Conservation (phyloP, 768 basidiomycete species). For the Russula emetica region DNA sequence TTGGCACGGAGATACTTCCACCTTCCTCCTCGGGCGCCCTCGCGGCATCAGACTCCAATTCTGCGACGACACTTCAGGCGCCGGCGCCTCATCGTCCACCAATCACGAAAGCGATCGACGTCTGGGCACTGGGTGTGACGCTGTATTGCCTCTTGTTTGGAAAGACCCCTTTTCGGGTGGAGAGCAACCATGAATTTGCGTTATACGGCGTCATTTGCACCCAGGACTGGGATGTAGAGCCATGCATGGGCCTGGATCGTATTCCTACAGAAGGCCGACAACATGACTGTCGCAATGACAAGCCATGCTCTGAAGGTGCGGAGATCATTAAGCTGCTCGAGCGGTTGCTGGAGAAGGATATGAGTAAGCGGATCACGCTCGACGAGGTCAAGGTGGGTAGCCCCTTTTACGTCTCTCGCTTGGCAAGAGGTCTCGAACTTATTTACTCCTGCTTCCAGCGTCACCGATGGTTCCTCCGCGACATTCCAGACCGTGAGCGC, state of each 20-base stretch:
- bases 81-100: slow-evolving; percentile 40
- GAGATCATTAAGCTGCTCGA: slow-evolving; percentile 69
- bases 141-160: slow-evolving; percentile 93
- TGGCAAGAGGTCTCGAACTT: slow-evolving; percentile 6
- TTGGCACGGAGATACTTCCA: slow-evolving; percentile 30
- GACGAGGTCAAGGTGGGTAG: slow-evolving; percentile 70
- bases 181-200: slow-evolving; percentile 58
- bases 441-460: slow-evolving; percentile 37
- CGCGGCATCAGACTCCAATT: slow-evolving; percentile 36
- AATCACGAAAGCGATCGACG: slow-evolving; percentile 90
- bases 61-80: slow-evolving; percentile 33
- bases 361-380: slow-evolving; percentile 65
- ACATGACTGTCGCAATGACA: slow-evolving; percentile 34
- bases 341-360: slow-evolving; percentile 77
- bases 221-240: slow-evolving; percentile 64
- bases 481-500: slow-evolving; percentile 56
- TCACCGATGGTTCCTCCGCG: slow-evolving; percentile 63
- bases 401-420: neutral
- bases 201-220: slow-evolving; percentile 79
- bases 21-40: slow-evolving; percentile 32
- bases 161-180: slow-evolving; percentile 66
- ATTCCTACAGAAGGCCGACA: slow-evolving; percentile 61
- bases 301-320: slow-evolving; percentile 46
- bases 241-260: slow-evolving; percentile 66
- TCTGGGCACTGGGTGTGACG: slow-evolving; percentile 97